phyloP scores from a whole-genome alignment of 148 eudicot species.

The Oxyria digyna region DNA sequence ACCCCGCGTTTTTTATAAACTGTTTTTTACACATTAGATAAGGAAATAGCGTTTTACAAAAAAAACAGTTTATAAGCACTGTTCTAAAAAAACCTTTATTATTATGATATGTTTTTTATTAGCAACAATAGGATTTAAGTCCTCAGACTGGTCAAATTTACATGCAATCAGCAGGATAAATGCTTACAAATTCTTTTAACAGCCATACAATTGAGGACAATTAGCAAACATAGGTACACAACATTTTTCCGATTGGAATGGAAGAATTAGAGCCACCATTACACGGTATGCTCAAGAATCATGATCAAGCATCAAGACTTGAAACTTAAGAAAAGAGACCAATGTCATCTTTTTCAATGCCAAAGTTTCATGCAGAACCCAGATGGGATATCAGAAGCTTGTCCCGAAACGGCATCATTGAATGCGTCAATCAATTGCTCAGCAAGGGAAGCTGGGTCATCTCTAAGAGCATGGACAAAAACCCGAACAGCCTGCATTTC shows the following conservation, averaged over 20 bases:
- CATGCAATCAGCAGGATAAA: not conserved
- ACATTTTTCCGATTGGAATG: no score
- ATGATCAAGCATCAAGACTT: not conserved
- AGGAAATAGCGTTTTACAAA: no score
- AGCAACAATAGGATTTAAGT: not conserved
- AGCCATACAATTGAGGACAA: not conserved
- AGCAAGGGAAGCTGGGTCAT: slow-evolving; percentile 61
- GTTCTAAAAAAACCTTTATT: no score
- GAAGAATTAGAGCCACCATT: not conserved
- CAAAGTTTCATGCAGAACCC: slow-evolving; percentile 80
- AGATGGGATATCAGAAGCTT: slow-evolving; percentile 17
- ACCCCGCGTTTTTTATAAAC: no score
- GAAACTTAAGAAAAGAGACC: not conserved
- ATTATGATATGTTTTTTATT: not conserved
- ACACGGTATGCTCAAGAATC: not conserved
- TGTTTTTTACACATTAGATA: no score
- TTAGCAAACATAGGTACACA: not conserved
- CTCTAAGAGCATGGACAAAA: slow-evolving; percentile 49
- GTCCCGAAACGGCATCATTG: slow-evolving; percentile 25
- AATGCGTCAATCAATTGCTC: slow-evolving; percentile 76
- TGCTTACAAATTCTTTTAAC: not conserved
- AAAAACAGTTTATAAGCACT: no score
- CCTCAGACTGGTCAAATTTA: not conserved
- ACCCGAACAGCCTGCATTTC: slow-evolving; percentile 61
- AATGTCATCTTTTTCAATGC: slow-evolving; percentile 30